These are phyloP conservation scores for Physcomitrellopsis africana DNA, from an alignment of 225 moss, liverwort and hornwort species.

Conservation along the genomic window DNA sequence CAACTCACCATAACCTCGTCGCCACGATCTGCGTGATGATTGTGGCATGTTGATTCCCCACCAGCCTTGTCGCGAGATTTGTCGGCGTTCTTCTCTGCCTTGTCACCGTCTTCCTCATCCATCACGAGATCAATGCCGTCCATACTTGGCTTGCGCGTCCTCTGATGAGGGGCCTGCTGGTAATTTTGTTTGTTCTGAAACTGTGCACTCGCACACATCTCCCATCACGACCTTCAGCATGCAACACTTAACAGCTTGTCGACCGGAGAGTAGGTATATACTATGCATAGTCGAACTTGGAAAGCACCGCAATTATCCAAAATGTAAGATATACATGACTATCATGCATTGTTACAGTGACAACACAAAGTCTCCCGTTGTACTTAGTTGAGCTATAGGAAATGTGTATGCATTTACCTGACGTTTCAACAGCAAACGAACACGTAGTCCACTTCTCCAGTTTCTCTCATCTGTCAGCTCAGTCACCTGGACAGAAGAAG, in stretches of 20 bases:
- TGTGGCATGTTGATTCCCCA: slow-evolving; percentile 47
- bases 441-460: no score
- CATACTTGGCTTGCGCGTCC: slow-evolving; percentile 47
- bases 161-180: slow-evolving; percentile 63
- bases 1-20: not conserved
- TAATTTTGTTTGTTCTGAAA: slow-evolving; percentile 72
- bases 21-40: not conserved
- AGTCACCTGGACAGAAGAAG: no score
- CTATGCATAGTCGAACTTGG: no score
- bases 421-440: no score
- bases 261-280: no score
- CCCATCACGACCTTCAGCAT: not conserved
- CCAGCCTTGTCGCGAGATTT: slow-evolving; percentile 44
- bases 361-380: no score
- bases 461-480: no score
- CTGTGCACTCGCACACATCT: slow-evolving; percentile 24
- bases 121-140: slow-evolving; percentile 46
- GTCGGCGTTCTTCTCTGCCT: slow-evolving; percentile 41
- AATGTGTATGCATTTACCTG: no score
- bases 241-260: not conserved
- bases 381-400: not conserved
- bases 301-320: no score
- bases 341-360: not conserved
- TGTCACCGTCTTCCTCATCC: slow-evolving; percentile 49
- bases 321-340: no score